phyloP scores from a whole-genome alignment of 1,284 basidiomycete species.

The Leccinum pallidistipes region DNA sequence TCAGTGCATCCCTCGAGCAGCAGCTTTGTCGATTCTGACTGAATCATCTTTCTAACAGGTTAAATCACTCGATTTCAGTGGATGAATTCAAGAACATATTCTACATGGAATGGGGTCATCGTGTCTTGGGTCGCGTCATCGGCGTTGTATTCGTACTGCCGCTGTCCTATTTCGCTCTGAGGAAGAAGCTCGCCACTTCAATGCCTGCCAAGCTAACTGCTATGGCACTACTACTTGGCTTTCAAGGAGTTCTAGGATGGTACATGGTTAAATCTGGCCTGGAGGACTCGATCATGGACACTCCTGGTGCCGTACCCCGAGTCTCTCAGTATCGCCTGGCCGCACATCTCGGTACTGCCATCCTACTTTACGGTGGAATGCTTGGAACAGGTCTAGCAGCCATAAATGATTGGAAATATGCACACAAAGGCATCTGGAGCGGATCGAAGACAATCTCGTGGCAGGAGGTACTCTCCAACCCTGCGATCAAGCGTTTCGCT shows the following conservation, averaged over 20 bases:
- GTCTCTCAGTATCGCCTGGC: slow-evolving; percentile 98
- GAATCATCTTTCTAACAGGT: slow-evolving; percentile 44
- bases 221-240: slow-evolving; percentile 81
- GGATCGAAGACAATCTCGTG: slow-evolving; percentile 47
- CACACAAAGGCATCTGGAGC: slow-evolving; percentile 45
- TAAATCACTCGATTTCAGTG: slow-evolving; percentile 87
- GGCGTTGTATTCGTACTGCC: slow-evolving; percentile 82
- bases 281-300: slow-evolving; percentile 78
- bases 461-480: slow-evolving; percentile 55
- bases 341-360: slow-evolving; percentile 89
- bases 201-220: slow-evolving; percentile 67
- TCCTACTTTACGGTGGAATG: slow-evolving; percentile 92
- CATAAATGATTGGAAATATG: slow-evolving; percentile 81
- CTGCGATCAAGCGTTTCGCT: slow-evolving; percentile 60
- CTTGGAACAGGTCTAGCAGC: slow-evolving; percentile 80
- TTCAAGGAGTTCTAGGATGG: slow-evolving; percentile 94
- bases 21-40: neutral
- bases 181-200: slow-evolving; percentile 63
- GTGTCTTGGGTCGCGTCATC: slow-evolving; percentile 89
- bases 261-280: slow-evolving; percentile 99
- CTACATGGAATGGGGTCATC: slow-evolving; percentile 99
- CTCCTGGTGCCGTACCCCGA: slow-evolving; percentile 84
- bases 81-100: slow-evolving; percentile 97
- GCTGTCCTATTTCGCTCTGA: slow-evolving; percentile 74
- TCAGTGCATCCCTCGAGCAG: slow-evolving; percentile 44